Conservation (phyloP, 257 asterid species). For the Solanum chmielewskii region DNA sequence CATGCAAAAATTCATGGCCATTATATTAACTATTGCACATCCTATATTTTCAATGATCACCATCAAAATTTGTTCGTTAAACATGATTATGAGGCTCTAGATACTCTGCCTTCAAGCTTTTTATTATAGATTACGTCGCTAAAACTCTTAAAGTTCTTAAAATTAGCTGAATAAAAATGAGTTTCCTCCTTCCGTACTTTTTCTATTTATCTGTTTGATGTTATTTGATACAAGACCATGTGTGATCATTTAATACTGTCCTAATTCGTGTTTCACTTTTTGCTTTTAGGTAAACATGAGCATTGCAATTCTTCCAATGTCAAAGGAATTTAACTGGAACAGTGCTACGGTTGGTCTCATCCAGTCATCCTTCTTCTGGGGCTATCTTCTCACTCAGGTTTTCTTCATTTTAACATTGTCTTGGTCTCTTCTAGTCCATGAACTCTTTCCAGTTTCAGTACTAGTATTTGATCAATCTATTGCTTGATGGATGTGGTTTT, state of each 20-base stretch:
- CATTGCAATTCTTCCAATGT: conserved; percentile 97
- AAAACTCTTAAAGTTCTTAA: not conserved
- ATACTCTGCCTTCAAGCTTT: not conserved
- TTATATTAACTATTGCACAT: not conserved
- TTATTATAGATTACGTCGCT: not conserved
- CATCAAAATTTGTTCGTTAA: not conserved
- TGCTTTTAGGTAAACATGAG: conserved; percentile 90
- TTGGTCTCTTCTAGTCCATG: not conserved
- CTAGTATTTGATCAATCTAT: not conserved
- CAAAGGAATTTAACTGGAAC: conserved; percentile 95
- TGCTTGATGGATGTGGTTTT: not conserved
- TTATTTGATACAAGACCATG: not conserved
- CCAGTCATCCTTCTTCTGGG: conserved; percentile 99
- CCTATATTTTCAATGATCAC: not conserved
- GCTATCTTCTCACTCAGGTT: conserved; percentile 96
- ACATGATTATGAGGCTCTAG: not conserved
- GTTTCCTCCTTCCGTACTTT: not conserved
- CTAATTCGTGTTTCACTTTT: not conserved
- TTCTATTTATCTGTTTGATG: not conserved
- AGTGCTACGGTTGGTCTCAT: conserved; percentile 96
- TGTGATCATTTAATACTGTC: not conserved
- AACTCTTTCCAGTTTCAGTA: not conserved
- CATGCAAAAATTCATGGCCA: not conserved
- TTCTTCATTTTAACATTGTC: conserved; percentile 2
- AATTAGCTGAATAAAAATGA: not conserved